A percentile compares a stretch with the other conserved stretches of the same genome.
Conservation (phyloP, 2,329 filamentous ascomycete genomes). For the Elsinoe perseae region DNA sequence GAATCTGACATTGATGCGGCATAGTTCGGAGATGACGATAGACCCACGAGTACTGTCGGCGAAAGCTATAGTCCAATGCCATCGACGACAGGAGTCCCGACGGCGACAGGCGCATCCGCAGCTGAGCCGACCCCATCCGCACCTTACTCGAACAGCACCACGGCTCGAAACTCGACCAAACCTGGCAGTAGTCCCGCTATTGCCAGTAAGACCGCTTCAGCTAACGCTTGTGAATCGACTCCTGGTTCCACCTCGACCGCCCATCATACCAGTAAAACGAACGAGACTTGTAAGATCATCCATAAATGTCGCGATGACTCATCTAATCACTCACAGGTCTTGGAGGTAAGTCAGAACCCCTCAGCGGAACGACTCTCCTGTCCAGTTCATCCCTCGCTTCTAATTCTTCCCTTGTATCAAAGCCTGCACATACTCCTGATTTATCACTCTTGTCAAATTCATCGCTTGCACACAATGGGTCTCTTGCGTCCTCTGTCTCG, state of each 20-base stretch:
- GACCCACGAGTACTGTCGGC: neutral
- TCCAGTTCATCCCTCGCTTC: neutral
- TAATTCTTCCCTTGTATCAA: neutral
- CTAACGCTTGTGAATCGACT: neutral
- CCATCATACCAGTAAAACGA: neutral
- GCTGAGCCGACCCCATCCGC: neutral
- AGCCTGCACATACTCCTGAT: neutral
- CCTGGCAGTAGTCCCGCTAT: neutral
- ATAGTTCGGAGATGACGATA: conserved; percentile 1
- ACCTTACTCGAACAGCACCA: conserved; percentile 1
- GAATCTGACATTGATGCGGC: neutral
- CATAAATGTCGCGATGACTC: neutral
- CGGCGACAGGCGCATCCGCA: neutral
- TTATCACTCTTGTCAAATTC: neutral
- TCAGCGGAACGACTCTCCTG: neutral
- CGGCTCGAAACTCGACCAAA: neutral
- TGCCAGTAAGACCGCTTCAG: neutral
- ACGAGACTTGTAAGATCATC: conserved; percentile 2
- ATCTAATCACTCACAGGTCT: neutral
- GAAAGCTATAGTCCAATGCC: conserved; percentile 6
- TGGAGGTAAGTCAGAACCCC: conserved; percentile 2
- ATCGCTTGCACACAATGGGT: neutral
- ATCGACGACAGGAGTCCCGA: neutral
- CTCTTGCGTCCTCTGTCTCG: neutral
- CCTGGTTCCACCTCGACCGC: neutral